These are phyloP conservation scores for Hibiscus trionum DNA, from an alignment of 345 rosid genomes.

Conservation along the genomic window DNA sequence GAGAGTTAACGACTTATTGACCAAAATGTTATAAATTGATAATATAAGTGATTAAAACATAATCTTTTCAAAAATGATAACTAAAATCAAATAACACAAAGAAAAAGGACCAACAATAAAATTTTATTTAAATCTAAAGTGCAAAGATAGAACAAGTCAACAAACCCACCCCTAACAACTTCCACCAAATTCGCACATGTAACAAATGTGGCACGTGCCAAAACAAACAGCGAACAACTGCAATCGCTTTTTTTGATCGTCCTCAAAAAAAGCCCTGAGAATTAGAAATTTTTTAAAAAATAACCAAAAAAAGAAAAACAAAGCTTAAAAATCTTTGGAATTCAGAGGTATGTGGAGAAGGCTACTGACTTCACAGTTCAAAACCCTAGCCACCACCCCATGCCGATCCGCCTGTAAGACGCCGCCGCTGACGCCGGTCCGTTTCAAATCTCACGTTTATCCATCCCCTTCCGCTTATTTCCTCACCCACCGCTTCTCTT, in stretches of 20 bases:
- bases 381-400: constrained; percentile 48
- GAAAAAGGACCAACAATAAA: no score
- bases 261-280: not conserved
- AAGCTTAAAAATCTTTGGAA: not conserved
- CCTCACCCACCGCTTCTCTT: constrained; percentile 37
- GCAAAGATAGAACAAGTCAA: no score
- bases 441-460: constrained; percentile 25
- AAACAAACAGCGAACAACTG: not conserved
- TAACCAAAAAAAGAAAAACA: not conserved
- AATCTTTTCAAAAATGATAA: no score
- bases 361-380: constrained; percentile 52
- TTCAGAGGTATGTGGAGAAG: constrained; percentile 71
- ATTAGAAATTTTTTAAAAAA: not conserved
- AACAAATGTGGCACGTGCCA: not conserved
- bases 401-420: constrained; percentile 26
- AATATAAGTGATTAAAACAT: no score
- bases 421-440: constrained; percentile 23
- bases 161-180: not conserved
- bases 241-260: constrained; percentile 8
- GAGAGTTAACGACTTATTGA: no score
- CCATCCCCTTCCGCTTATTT: constrained; percentile 27
- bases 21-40: no score
- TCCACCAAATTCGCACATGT: not conserved
- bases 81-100: no score
- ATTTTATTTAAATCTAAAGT: no score